Evolutionary conservation across 2,329 filamentous ascomycete species (phyloP), one percentile per base, ranked within the genome.

Genomic region (Chrysosphaeria jannelii): DNA sequence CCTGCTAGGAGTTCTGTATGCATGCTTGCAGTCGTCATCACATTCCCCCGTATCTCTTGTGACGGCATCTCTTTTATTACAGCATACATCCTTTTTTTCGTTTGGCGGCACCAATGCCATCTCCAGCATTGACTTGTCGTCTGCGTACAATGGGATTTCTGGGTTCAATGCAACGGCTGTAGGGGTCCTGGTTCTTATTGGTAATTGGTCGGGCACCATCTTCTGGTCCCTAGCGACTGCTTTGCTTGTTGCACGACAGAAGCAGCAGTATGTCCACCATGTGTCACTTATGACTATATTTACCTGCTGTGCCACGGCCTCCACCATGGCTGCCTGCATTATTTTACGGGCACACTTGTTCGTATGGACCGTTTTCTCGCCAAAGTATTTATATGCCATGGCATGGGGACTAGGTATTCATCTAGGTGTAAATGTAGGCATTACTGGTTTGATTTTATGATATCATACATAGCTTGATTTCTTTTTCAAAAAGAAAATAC

Each of bases 341-440:
- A 52, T 59, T 6, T 43, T 97, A 38, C 53, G 81, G 33, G 76
- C 74, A 14, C 85, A 97, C 50, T 43, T 97, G 27, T 97, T 97
- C 40, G 79, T 97, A 30, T 97, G 85, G 85, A 93, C 81, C 1
- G 85, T 97, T 8, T 97, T 97, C 43, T 89, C 75, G 31, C 85
- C 85, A 0, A 97, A 93, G 43, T 93, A 79, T 42, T 46, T 97
- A 33, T 97, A 89, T 41, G 72, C 65, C 31, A 69, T 85, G 52
- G 76, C 70, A 9, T 97, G 85, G 88, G 64, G 59, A 30, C 38
- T 81, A 21, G 72, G 61, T 6, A 75, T 79, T 47, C 81, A 97
- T 56, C 39, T 79, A 29, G 39, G 57, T 18, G 50, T 81, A 20
- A 78, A 81, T 40, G 34, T 79, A 16, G 48, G 57, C 5, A 33